Base-by-base conservation (phyloP, 83 land plant genomes). In the Thuja plicata region DNA sequence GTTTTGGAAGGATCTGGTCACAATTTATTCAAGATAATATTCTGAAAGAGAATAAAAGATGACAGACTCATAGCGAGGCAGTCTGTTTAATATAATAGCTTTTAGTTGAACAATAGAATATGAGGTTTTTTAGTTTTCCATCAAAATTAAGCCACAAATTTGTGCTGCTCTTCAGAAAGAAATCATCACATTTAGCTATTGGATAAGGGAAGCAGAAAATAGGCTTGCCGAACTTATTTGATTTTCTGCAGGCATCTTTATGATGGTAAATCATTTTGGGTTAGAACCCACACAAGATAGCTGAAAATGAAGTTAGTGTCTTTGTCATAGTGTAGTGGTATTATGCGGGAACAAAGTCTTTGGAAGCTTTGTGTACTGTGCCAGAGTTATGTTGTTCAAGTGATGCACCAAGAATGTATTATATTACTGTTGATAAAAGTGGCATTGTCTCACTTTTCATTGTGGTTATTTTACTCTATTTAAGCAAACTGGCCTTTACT, bases 301-400 rank as follows among this genome's bases (percentile, higher is more conserved):
- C 86, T 84, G 86, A 84, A 48, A 84, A 84, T 84, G 86, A 32
- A 84, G n/a, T 41, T n/a, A 84, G 86, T 46, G 50, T 41, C 55
- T 46, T 30, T 83, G 35, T 84, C 55, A 84, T 84, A 84, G 21
- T 27, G n/a, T 50, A 84, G 37, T 48, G 37, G 10, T 81, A 32
- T 84, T 45, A 48, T 84, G 57, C 17, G 37, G 86, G 35, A 84
- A 48, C 57, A 84, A 48, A 48, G 32, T 84, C 55, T 48, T 4
- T 84, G 86, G 86, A 84, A 84, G 86, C 86, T 84, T 8, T 48
- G 13, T 84, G 86, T 84, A 48, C 32, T 84, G 54, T 48, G 86
- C 54, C 35, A 84, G 55, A 84, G 86, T 84, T 48, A 32, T 48
- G 19, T 48, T 48, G 50, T 46, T 32, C 86, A 48, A 84, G 48